Base-by-base conservation (phyloP, 2,329 filamentous ascomycete species). In the Rhytidhysteron rufulum region DNA sequence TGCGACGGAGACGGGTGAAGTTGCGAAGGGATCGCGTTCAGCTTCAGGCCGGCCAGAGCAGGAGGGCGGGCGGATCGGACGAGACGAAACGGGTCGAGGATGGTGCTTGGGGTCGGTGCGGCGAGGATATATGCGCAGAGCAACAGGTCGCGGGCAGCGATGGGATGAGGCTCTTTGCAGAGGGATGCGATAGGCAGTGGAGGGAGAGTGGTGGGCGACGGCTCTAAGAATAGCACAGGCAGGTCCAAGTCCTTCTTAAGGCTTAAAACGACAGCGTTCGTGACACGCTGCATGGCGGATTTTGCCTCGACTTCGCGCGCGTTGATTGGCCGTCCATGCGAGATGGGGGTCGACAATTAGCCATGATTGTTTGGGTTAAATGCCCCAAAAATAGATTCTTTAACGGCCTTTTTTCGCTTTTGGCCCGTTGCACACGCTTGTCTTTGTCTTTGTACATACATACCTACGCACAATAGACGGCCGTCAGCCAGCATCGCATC, bases 141-240 rank as follows among this genome's bases (percentile, higher is more conserved):
- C 24, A 27, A 27, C 7, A 27, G 8, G 13, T 7, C 25, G 21
- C 30, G 11, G 27, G 13, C 8, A 19, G 33, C 29, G 29, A 25
- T 32, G 37, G 24, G 32, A 39, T 39, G 37, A 27, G 37, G 37
- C 37, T 39, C 37, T 39, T 5, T 4, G 34, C 20, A n/a, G 13
- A 27, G 13, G 13, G 24, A 8, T 27, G 24, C 7, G 8, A 13
- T 13, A 13, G 13, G 24, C 13, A 13, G 13, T 27, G n/a, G 24
- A 8, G 24, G 8, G 13, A 27, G 24, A 8, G 24, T 27, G 24
- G 24, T 27, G 24, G 24, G 24, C 7, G 24, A 13, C 24, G 24
- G 7, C 24, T 27, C 24, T 27, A 27, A 27, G 24, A 27, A 27
- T 27, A 27, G 24, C 24, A 27, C 24, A 27, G 24, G 8, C 24